phyloP scores from a whole-genome alignment of 345 rosid species.

The Schrenkiella parvula region DNA sequence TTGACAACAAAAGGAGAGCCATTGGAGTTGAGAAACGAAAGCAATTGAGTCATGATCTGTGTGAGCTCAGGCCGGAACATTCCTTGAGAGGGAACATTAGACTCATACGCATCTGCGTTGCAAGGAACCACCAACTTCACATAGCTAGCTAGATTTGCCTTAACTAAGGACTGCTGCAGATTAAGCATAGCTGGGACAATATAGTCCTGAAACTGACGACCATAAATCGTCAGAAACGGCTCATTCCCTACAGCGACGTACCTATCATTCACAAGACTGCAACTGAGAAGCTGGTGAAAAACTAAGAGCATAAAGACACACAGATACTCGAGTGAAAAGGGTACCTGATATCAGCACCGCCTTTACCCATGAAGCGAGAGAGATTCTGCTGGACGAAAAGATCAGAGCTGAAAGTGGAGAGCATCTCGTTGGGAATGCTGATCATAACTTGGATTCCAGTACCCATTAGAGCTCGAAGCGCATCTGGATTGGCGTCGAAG shows the following conservation, averaged over 20 bases:
- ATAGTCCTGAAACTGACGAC: conserved; percentile 61
- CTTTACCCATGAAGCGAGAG: conserved; percentile 66
- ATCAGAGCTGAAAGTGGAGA: conserved; percentile 58
- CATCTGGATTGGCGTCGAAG: conserved; percentile 75
- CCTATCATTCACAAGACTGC: conserved; percentile 38
- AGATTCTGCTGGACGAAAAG: conserved; percentile 78
- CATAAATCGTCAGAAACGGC: conserved; percentile 77
- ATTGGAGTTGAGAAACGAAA: conserved; percentile 77
- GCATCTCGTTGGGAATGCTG: conserved; percentile 80
- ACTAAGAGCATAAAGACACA: background rate
- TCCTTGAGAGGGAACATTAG: conserved; percentile 84
- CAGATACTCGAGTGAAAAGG: background rate
- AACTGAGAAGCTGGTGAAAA: background rate
- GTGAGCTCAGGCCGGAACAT: conserved; percentile 81
- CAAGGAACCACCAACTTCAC: conserved; percentile 91
- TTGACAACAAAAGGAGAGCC: conserved; percentile 89
- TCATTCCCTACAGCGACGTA: conserved; percentile 94
- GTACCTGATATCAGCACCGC: conserved; percentile 80
- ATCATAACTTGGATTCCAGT: conserved; percentile 89
- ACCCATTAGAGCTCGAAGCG: conserved; percentile 55
- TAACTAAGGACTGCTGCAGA: conserved; percentile 75
- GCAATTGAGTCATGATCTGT: conserved; percentile 76
- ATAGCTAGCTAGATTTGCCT: conserved; percentile 73
- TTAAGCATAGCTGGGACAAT: conserved; percentile 81
- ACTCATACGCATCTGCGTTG: conserved; percentile 92